A percentile compares a stretch with the other conserved stretches of the same genome.
Evolutionary conservation across 495 filamentous ascomycete genomes (phyloP).

Genomic region (Neurospora hispaniola): DNA sequence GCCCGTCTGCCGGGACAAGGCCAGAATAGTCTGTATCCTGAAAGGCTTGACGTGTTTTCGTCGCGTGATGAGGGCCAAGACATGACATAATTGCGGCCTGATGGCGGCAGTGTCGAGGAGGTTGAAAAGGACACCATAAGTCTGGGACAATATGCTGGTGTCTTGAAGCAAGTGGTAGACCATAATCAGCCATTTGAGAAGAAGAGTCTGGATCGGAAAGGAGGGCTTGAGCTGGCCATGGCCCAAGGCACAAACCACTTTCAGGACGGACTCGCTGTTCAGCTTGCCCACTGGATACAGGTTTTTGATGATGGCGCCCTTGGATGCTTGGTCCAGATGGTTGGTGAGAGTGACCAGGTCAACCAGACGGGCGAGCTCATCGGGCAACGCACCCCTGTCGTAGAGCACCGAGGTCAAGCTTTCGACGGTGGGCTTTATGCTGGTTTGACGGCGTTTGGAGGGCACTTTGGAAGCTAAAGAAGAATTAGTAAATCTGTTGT

Average conservation of each 20-base stretch:
- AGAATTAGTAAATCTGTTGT: slow-evolving; percentile 2
- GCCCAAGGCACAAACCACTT: slow-evolving; percentile 63
- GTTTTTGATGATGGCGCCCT: slow-evolving; percentile 55
- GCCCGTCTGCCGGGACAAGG: slow-evolving; percentile 47
- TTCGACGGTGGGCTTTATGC: slow-evolving; percentile 39
- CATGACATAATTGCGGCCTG: slow-evolving; percentile 58
- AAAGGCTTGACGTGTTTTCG: slow-evolving; percentile 84
- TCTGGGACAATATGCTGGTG: slow-evolving; percentile 48
- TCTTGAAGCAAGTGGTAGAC: slow-evolving; percentile 66
- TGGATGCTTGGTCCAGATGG: slow-evolving; percentile 64
- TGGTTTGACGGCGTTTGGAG: slow-evolving; percentile 34
- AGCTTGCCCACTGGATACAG: slow-evolving; percentile 63
- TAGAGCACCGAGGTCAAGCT: slow-evolving; percentile 43
- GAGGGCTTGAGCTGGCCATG: slow-evolving; percentile 70
- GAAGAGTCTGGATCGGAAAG: slow-evolving; percentile 51
- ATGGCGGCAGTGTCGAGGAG: slow-evolving; percentile 71
- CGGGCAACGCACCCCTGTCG: slow-evolving; percentile 52
- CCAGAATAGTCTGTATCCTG: slow-evolving; percentile 66
- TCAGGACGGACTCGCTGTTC: slow-evolving; percentile 48
- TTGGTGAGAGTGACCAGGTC: slow-evolving; percentile 55
- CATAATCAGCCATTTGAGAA: slow-evolving; percentile 74
- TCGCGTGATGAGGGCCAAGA: slow-evolving; percentile 73
- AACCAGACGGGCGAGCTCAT: slow-evolving; percentile 50
- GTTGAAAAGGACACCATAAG: slow-evolving; percentile 75
- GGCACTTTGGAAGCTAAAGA: slow-evolving; percentile 37